A percentile compares a stretch with the other conserved stretches of the same genome.
Conservation (phyloP, 1,284 basidiomycete species). For the Entoloma clypeatum region DNA sequence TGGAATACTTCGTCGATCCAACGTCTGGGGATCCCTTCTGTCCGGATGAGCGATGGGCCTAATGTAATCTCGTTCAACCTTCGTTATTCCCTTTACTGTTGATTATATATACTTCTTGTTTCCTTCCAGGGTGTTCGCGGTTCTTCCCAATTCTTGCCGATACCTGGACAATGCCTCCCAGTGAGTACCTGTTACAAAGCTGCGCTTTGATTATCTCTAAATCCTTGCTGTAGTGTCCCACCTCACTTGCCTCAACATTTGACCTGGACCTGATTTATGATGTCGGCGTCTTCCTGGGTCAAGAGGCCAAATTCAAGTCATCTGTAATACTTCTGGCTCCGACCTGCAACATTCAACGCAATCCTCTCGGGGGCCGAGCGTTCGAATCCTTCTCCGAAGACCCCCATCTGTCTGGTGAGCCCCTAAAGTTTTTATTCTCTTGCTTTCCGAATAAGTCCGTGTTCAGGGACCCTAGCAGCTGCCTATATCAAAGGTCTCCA, state of each 20-base stretch:
- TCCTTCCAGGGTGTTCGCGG: slow-evolving; percentile 55
- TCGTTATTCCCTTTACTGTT: neutral
- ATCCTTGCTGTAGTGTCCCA: slow-evolving; percentile 49
- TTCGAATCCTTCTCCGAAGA: slow-evolving; percentile 75
- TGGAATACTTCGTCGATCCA: slow-evolving; percentile 63
- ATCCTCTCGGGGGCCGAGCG: slow-evolving; percentile 56
- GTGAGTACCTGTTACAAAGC: slow-evolving; percentile 29
- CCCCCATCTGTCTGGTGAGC: slow-evolving; percentile 55
- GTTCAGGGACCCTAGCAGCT: slow-evolving; percentile 51
- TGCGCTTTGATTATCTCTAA: slow-evolving; percentile 5
- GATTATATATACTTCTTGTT: slow-evolving; percentile 14
- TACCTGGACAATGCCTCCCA: slow-evolving; percentile 61
- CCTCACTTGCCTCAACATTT: slow-evolving; percentile 63
- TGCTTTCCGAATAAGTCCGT: neutral
- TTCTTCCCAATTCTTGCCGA: slow-evolving; percentile 60
- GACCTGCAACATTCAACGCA: slow-evolving; percentile 69
- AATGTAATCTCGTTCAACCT: slow-evolving; percentile 37
- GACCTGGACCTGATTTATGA: slow-evolving; percentile 50
- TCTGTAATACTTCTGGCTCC: slow-evolving; percentile 62
- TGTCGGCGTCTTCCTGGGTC: slow-evolving; percentile 54
- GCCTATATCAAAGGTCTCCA: slow-evolving; percentile 68
- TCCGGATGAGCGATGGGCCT: slow-evolving; percentile 66
- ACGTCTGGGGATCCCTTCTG: slow-evolving; percentile 55
- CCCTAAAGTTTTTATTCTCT: neutral
- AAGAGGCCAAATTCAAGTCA: slow-evolving; percentile 62